Base-by-base conservation (phyloP, 768 basidiomycete genomes). In the Rhizopogon rudus region DNA sequence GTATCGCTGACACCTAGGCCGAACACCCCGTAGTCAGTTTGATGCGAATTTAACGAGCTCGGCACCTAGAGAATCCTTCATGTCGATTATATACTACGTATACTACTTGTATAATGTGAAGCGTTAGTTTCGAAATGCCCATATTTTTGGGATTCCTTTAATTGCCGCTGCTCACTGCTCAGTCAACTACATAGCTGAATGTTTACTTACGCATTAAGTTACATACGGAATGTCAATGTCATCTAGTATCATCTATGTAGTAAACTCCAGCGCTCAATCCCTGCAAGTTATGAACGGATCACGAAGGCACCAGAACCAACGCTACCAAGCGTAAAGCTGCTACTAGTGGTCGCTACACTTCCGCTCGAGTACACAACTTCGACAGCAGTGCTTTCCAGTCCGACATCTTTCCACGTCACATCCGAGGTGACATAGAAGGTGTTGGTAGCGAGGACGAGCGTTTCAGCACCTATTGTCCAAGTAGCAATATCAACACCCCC, bases 381-480 rank as follows among this genome's bases (percentile, higher is more conserved):
- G 40, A 9, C 48, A 14, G n/a, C 39, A 3, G 0, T 1, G 13
- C 56, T 57, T 4, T 37, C 35, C 0, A 73, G 65, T 5, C 52
- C 57, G 44, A 79, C 40, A 20, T 70, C 68, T 0, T 54, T 25
- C 51, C 79, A 67, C 1, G 44, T 41, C 5, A 83, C 63, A 0
- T 63, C 69, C 39, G 65, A 63, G 4, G 65, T 57, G 28, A 71
- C 63, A 40, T 80, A 75, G 40, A 80, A 71, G 61, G 77, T 77
- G 63, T 86, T 86, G 0, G 77, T 71, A 8, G 75, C 81, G 2
- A 84, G 69, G 13, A 81, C 71, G 39, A 84, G 72, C 0, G 76
- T 80, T 28, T 74, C 59, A 3, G 35, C 28, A 0, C 67, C 71
- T 1, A 75, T 56, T 1, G 67, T 72, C 83, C 83, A 84, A 29